Base-by-base conservation (phyloP, 768 basidiomycete genomes). In the Rhodotorula diobovata region DNA sequence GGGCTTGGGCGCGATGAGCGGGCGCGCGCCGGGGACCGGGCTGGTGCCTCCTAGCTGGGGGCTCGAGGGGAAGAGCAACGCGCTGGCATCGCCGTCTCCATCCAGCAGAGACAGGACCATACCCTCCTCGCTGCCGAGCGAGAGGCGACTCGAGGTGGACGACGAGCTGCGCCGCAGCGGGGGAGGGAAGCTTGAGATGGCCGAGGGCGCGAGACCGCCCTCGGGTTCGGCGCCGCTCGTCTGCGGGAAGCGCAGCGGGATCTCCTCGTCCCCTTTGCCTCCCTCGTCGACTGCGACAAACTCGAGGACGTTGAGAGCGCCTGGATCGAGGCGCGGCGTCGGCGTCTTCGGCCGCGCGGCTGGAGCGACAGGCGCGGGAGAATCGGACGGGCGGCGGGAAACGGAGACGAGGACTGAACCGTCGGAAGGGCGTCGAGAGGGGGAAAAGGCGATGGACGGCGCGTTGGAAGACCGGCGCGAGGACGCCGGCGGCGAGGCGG, bases 261-360 rank as follows among this genome's bases (percentile, higher is more conserved):
- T 34, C 10, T 32, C 7, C 23, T 32, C 63, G 14, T 55, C 34
- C 20, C 32, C 34, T 14, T 41, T 25, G 12, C 41, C 16, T 0
- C 54, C 63, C 5, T 32, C 41, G 54, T 64, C 63, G 20, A 56
- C 18, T 11, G 63, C 63, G 54, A 64, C 41, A 14, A 64, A 64
- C 53, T 64, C 63, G 54, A 64, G 63, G 3, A 64, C 63, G 63
- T 64, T 64, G 50, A 63, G n/a, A 11, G 28, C 45, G 53, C 34
- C 39, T 23, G 11, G 20, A 41, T 51, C n/a, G 15, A 37, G 1
- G 14, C 11, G 37, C 15, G 28, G 30, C 30, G 16, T 28, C 23
- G 23, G 48, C 48, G 63, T 43, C 15, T 45, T 43, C 7, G 63
- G 53, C 34, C 34, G 23, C 34, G 20, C 16, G 30, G 28, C 53